These are phyloP conservation scores for Fusarium sp. DNA, from an alignment of 2,329 filamentous ascomycete species.

Conservation along the genomic window DNA sequence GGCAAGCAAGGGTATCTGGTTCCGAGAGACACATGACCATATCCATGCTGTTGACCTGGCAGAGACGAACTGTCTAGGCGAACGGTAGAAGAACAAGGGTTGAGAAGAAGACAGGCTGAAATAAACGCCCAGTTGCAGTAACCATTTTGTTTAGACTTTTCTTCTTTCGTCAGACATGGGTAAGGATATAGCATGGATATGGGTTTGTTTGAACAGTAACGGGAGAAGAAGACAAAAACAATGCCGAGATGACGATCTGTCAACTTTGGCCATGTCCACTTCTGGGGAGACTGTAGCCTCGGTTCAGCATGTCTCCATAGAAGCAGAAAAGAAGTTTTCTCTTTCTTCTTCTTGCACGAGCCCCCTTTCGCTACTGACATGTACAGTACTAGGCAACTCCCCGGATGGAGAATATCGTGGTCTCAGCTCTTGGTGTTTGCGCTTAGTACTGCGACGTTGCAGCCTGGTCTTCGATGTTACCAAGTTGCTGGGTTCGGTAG, in stretches of 20 bases:
- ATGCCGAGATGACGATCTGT: conserved; percentile 18
- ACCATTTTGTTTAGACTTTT: conserved; percentile 10
- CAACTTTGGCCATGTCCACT: neutral
- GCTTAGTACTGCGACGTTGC: conserved; percentile 20
- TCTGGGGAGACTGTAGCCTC: neutral
- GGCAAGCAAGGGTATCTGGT: conserved; percentile 22
- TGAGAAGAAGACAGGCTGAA: conserved; percentile 25
- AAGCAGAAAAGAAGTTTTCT: conserved; percentile 2
- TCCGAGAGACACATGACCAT: conserved; percentile 4
- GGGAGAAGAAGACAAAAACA: conserved; percentile 8
- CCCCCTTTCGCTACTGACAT: neutral
- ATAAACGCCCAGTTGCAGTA: conserved; percentile 11
- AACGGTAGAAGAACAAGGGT: conserved; percentile 1
- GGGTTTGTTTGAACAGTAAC: neutral
- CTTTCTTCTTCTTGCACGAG: neutral
- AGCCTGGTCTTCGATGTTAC: conserved; percentile 14
- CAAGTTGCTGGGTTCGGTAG: conserved; percentile 27
- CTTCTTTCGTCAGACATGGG: neutral
- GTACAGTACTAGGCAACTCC: conserved; percentile 1
- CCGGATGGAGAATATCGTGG: conserved; percentile 12
- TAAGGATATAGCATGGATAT: neutral
- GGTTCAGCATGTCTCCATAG: neutral
- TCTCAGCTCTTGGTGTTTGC: conserved; percentile 5
- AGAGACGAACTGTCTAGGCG: neutral
- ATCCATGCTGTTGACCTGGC: neutral